Base-by-base conservation (phyloP, 1,284 basidiomycete genomes). In the Xerocomus nothofagi region DNA sequence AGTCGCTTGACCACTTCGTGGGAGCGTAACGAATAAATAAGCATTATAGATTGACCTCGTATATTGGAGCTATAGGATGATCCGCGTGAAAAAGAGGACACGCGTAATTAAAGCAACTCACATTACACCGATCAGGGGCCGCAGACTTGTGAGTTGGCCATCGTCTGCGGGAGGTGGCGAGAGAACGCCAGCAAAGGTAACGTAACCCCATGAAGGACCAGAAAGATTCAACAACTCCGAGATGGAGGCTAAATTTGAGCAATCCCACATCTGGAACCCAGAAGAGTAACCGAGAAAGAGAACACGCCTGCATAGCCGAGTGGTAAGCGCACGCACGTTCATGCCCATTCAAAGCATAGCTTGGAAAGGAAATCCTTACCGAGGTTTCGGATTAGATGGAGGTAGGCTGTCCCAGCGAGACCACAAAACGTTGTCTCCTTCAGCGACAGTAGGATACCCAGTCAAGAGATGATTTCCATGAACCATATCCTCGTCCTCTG, bases 181-280 rank as follows among this genome's bases (percentile, higher is more conserved):
- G 15, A 86, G 63, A 10, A 81, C 66, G 29, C 67, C 72, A 33
- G 75, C 79, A 56, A 71, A 73, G 17, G 73, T 69, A 32, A 78
- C 67, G 27, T 65, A 61, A 7, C 72, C 71, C 67, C 66, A 70
- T n/a, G 57, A 54, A 40, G 54, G 44, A 44, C 55, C 56, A 12
- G 56, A 56, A 40, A 63, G 50, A 34, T 69, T 69, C 46, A 65
- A 56, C 71, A 29, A 26, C 37, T 55, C 63, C 0, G 70, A 62
- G 3, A 87, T 75, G 1, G 76, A 73, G 14, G 73, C 76, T 12
- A 88, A 66, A 55, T 79, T 73, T 6, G 78, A 75, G 55, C 80
- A 82, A 59, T 88, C 84, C 86, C 86, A 89, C 24, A 87, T 73
- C 58, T 88, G 84, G 32, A 89, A 60, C 4, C 82, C 82, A 6